These are phyloP conservation scores for Phlyctochytrium bullatum DNA, from an alignment of 192 early-diverging fungal species.

Conservation along the genomic window DNA sequence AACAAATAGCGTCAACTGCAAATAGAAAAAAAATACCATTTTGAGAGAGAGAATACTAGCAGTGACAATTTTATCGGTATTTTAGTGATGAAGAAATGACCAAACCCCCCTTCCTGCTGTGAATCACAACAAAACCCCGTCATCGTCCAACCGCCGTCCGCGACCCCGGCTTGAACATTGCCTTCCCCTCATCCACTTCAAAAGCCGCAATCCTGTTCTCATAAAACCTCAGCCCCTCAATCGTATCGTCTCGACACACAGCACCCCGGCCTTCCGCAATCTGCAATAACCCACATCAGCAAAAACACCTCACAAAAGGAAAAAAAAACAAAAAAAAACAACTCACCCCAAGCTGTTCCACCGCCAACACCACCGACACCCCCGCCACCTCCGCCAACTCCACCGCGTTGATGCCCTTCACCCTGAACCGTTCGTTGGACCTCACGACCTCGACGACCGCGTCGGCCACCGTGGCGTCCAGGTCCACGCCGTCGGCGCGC, in stretches of 20 bases:
- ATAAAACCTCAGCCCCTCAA: slow-evolving; percentile 82
- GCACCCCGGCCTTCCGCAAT: slow-evolving; percentile 75
- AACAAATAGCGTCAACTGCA: no score
- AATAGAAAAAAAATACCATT: no score
- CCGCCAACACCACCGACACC: slow-evolving; percentile 59
- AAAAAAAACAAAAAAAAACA: slow-evolving; percentile 20
- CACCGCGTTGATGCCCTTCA: slow-evolving; percentile 61
- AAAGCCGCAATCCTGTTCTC: slow-evolving; percentile 74
- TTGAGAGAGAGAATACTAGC: no score
- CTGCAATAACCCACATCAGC: slow-evolving; percentile 36
- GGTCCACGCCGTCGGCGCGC: slow-evolving; percentile 30
- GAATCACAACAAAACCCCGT: no score
- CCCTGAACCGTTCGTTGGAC: slow-evolving; percentile 4
- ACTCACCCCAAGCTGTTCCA: slow-evolving; percentile 69
- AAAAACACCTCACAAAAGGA: slow-evolving; percentile 20
- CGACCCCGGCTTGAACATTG: no score
- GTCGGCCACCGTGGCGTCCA: slow-evolving; percentile 67
- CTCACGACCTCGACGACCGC: slow-evolving; percentile 53
- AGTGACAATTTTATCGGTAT: no score
- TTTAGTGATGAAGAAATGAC: no score
- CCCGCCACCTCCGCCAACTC: slow-evolving; percentile 65
- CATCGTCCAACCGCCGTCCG: no score
- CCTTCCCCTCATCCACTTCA: no score
- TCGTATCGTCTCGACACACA: slow-evolving; percentile 85
- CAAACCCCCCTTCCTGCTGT: no score